Conservation (phyloP, 441 rosid genomes). For the Gossypium laxum region DNA sequence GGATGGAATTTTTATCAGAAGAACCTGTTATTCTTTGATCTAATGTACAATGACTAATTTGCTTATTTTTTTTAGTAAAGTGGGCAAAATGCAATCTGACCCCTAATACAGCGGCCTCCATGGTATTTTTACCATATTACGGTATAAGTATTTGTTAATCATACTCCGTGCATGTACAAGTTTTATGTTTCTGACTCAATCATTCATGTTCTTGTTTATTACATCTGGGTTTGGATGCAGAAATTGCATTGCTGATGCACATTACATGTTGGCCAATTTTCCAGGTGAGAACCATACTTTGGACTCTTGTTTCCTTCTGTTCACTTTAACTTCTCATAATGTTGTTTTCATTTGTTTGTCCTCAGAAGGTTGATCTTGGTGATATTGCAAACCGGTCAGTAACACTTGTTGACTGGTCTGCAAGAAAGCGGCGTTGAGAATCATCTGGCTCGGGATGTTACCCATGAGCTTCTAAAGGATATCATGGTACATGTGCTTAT, state of each 20-base stretch:
- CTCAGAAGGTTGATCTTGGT: slow-evolving; percentile 67
- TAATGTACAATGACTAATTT: too few species aligned
- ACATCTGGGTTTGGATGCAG: slow-evolving; percentile 78
- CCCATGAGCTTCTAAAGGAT: slow-evolving; percentile 50
- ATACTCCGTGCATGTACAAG: neutral
- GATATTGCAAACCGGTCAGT: slow-evolving; percentile 82
- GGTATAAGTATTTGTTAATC: neutral
- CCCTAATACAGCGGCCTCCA: too few species aligned
- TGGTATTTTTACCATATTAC: neutral
- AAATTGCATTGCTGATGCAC: slow-evolving; percentile 88
- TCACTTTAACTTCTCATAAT: slow-evolving; percentile 2
- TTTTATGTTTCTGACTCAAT: slow-evolving; percentile 11
- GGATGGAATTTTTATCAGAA: too few species aligned
- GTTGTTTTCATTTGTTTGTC: slow-evolving; percentile 1
- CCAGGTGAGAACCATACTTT: slow-evolving; percentile 38
- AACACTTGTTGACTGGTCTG: slow-evolving; percentile 93
- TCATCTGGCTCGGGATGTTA: slow-evolving; percentile 56
- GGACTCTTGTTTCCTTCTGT: slow-evolving; percentile 1
- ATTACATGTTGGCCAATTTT: slow-evolving; percentile 77
- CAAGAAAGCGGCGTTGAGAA: slow-evolving; percentile 85
- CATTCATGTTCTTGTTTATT: slow-evolving; percentile 22
- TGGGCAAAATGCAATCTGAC: too few species aligned
- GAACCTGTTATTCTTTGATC: too few species aligned
- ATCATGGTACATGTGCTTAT: slow-evolving; percentile 46
- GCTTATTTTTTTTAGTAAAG: too few species aligned